These are phyloP conservation scores for Penicillium lividum DNA, from an alignment of 495 filamentous ascomycete genomes.

Conservation along the genomic window DNA sequence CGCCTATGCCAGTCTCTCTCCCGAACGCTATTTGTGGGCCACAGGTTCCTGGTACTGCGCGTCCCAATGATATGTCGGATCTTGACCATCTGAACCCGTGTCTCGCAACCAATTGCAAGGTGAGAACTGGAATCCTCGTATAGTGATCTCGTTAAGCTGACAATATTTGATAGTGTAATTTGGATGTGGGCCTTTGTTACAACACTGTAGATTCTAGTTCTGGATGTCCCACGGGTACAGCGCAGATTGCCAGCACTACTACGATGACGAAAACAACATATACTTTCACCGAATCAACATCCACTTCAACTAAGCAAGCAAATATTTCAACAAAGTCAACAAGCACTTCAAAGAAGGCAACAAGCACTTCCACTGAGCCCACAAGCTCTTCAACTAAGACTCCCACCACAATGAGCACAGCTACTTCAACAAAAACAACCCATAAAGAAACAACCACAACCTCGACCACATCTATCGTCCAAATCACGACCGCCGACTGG, in stretches of 20 bases:
- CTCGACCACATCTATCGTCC: not conserved
- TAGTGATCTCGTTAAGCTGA: not conserved
- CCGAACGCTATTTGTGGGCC: conserved; percentile 5
- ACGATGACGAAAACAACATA: not conserved
- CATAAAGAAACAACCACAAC: not conserved
- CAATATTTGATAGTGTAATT: not conserved
- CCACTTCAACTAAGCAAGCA: not conserved
- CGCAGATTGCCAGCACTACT: not conserved
- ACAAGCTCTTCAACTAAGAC: not conserved
- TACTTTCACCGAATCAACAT: not conserved
- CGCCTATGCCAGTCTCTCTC: conserved; percentile 1
- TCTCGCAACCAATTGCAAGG: not conserved
- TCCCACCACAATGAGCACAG: not conserved
- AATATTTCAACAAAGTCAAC: not conserved
- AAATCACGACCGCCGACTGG: not conserved
- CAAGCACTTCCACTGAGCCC: not conserved
- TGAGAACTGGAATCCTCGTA: not conserved
- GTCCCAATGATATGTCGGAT: not conserved
- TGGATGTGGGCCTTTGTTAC: not conserved
- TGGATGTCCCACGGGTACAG: not conserved
- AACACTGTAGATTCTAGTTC: not conserved
- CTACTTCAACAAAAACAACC: not conserved
- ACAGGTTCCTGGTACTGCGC: conserved; percentile 1
- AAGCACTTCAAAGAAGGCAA: not conserved
- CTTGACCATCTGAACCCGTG: not conserved